Evolutionary conservation across 164 flowering plant genomes (phyloP).

Genomic region (Euptelea pleiosperma): DNA sequence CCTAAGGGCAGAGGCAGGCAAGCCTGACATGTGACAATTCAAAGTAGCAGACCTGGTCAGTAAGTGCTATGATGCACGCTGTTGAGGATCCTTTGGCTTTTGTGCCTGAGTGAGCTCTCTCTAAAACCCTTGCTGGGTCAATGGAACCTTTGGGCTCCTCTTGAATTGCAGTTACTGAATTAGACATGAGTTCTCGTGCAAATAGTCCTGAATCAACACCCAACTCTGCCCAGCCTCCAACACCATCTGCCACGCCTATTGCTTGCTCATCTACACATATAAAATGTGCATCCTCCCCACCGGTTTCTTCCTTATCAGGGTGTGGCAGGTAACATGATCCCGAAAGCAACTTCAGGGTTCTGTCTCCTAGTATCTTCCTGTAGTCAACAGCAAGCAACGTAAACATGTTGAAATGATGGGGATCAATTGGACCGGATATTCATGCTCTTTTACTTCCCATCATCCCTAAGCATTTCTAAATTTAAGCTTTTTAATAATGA

Average conservation of each 20-base stretch:
- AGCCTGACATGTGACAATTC: neutral
- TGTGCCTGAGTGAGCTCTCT: conserved; percentile 80
- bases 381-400: conserved; percentile 14
- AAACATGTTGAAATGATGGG: neutral
- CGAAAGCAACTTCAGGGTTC: conserved; percentile 60
- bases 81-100: conserved; percentile 91
- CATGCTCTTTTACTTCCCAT: neutral
- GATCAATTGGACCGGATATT: no score
- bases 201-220: conserved; percentile 82
- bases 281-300: conserved; percentile 98
- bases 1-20: neutral
- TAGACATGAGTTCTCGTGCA: conserved; percentile 89
- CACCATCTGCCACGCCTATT: conserved; percentile 97
- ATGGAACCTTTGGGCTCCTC: conserved; percentile 85
- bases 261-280: conserved; percentile 83
- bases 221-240: conserved; percentile 94
- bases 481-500: no score
- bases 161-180: conserved; percentile 68
- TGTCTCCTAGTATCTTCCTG: conserved; percentile 48
- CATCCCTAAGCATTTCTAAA: neutral
- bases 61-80: conserved; percentile 91
- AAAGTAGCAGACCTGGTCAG: conserved; percentile 67
- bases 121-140: conserved; percentile 85
- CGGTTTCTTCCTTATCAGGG: conserved; percentile 92
- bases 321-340: conserved; percentile 92